Evolutionary conservation across 371 early-diverging fungal genomes (phyloP).

Genomic region (Basidiobolus meristosporus): DNA sequence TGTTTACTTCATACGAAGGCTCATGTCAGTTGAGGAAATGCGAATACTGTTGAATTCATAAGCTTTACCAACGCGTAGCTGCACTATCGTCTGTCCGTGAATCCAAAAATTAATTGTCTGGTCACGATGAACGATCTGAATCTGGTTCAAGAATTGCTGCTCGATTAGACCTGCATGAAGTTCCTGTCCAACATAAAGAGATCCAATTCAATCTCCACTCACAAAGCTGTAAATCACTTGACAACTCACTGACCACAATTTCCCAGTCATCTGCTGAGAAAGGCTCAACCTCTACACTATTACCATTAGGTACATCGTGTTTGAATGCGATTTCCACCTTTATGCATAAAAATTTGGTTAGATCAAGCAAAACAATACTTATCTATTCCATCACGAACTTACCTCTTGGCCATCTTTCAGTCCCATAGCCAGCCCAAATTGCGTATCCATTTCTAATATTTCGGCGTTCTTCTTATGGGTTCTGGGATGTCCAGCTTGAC

Average conservation of each 20-base stretch:
- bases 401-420: constrained; percentile 47
- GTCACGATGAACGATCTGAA: constrained; percentile 39
- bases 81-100: constrained; percentile 32
- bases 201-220: background rate
- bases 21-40: background rate
- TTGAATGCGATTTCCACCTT: constrained; percentile 44
- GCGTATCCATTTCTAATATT: constrained; percentile 51
- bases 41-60: no score
- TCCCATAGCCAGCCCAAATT: constrained; percentile 39
- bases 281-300: constrained; percentile 58
- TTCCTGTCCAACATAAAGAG: constrained; percentile 21
- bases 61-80: constrained; percentile 30
- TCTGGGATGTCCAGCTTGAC: constrained; percentile 14
- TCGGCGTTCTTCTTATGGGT: constrained; percentile 21
- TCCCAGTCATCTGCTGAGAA: constrained; percentile 74
- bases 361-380: no score
- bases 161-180: constrained; percentile 65
- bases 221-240: background rate
- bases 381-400: no score
- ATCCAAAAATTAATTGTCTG: constrained; percentile 60
- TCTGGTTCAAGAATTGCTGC: constrained; percentile 52
- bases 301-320: constrained; percentile 26
- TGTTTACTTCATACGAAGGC: constrained; percentile 17
- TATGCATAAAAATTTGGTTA: background rate
- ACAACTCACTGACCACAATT: constrained; percentile 32